Percentiles rank a stretch among this genome's conserved stretches.
Conservation (phyloP, 257 asterid species). For the Lithospermum erythrorhizon region DNA sequence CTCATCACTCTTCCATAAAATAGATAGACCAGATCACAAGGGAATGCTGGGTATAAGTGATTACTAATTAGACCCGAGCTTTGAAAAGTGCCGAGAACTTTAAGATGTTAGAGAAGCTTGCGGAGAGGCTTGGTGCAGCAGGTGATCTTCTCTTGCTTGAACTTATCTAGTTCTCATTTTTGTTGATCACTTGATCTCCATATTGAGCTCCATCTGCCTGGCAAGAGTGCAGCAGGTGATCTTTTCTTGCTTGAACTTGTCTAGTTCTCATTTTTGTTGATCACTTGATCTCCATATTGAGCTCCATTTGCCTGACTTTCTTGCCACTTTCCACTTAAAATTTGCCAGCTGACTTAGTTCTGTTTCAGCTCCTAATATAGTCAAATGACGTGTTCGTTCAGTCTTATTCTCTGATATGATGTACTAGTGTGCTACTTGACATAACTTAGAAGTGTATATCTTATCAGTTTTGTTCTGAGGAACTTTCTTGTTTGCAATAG, state of each 20-base stretch:
- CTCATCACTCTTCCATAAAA: too few species aligned
- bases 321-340: neutral
- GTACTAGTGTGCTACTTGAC: neutral
- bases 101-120: slow-evolving; percentile 85
- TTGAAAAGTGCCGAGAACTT: slow-evolving; percentile 89
- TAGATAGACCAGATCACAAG: slow-evolving; percentile 89
- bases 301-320: neutral
- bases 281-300: too few species aligned
- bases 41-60: slow-evolving; percentile 75
- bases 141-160: slow-evolving; percentile 27
- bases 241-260: neutral
- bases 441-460: too few species aligned
- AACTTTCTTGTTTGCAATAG: slow-evolving; percentile 24
- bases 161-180: neutral
- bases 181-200: too few species aligned
- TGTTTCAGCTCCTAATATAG: neutral
- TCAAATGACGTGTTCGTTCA: neutral
- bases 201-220: too few species aligned
- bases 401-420: neutral
- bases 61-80: slow-evolving; percentile 88
- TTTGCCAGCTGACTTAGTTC: too few species aligned
- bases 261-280: neutral
- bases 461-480: neutral
- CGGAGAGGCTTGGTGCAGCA: slow-evolving; percentile 99
- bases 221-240: slow-evolving; percentile 99